A percentile compares a stretch with the other conserved stretches of the same genome.
Conservation (phyloP, 768 basidiomycete genomes). For the Tricholoma flavovirens region DNA sequence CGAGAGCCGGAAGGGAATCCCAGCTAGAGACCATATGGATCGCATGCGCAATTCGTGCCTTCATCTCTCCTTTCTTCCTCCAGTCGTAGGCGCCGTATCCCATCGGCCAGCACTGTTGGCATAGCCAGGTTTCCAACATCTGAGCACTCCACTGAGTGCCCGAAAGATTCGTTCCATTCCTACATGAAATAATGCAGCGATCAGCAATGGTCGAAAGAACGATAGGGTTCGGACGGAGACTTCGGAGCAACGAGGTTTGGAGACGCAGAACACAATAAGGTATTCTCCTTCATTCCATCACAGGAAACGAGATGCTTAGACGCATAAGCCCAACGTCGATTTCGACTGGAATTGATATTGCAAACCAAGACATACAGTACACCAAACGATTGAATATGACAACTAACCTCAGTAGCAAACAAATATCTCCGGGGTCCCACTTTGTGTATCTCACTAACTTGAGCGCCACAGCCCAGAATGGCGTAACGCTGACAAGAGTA, state of each 20-base stretch:
- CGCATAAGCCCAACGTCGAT: neutral
- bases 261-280: neutral
- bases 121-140: slow-evolving; percentile 53
- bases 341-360: neutral
- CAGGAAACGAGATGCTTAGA: neutral
- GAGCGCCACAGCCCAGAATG: slow-evolving; percentile 67
- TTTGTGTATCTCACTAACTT: slow-evolving; percentile 65
- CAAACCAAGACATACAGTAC: neutral
- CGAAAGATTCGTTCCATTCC: slow-evolving; percentile 49
- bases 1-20: slow-evolving; percentile 7
- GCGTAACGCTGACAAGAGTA: slow-evolving; percentile 53
- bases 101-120: slow-evolving; percentile 58
- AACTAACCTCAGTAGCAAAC: slow-evolving; percentile 57
- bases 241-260: neutral
- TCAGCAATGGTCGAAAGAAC: neutral
- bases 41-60: slow-evolving; percentile 49
- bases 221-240: neutral
- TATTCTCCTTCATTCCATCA: neutral
- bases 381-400: neutral
- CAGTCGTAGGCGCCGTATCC: slow-evolving; percentile 46
- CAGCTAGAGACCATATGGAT: slow-evolving; percentile 31
- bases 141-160: slow-evolving; percentile 50
- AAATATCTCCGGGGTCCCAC: slow-evolving; percentile 61
- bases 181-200: slow-evolving; percentile 28
- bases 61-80: slow-evolving; percentile 38